Base-by-base conservation (phyloP, 768 basidiomycete species). In the Pleurotus citrinopileatus region DNA sequence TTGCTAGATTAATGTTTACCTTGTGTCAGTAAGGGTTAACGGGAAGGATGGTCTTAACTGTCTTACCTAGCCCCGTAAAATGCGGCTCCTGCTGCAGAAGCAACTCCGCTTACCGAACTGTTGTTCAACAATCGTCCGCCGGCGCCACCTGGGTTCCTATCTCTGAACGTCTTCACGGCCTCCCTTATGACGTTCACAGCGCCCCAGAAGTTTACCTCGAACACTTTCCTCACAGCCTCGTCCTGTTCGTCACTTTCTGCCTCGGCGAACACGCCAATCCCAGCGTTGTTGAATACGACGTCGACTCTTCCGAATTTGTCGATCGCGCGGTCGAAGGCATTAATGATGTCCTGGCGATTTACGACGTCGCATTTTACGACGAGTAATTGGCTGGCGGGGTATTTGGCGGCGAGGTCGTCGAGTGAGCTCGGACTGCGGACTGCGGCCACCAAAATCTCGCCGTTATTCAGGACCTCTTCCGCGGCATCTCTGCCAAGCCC, bases 361-460 rank as follows among this genome's bases (percentile, higher is more conserved):
- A 60, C 68, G 23, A 78, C 74, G 47, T 78, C 74, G 40, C 73
- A 60, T 29, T 63, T 61, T 45, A 74, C 50, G 43, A 72, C 52
- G 42, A 76, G 62, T 6, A 77, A 68, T 44, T 58, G 66, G 1
- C 64, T 54, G n/a, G 62, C 4, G 7, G 67, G 32, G 54, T 73
- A 70, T 20, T 57, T 53, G 0, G 57, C 46, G 6, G 38, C 42
- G 23, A 76, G 70, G 40, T 66, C 64, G 17, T 57, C 52, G 40
- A 77, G 63, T 1, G 48, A 59, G 5, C 57, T 61, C 3, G 73
- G 75, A 50, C 59, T 63, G 42, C 73, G 68, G 34, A 72, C 59
- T 10, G 74, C 73, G 15, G 76, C 77, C 47, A 73, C 65, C 40
- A 69, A 74, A 12, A 47, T 70, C 51, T 76, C 74, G 29, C 75